phyloP scores from a whole-genome alignment of 106 monocot genomes.

The Chionographis japonica region DNA sequence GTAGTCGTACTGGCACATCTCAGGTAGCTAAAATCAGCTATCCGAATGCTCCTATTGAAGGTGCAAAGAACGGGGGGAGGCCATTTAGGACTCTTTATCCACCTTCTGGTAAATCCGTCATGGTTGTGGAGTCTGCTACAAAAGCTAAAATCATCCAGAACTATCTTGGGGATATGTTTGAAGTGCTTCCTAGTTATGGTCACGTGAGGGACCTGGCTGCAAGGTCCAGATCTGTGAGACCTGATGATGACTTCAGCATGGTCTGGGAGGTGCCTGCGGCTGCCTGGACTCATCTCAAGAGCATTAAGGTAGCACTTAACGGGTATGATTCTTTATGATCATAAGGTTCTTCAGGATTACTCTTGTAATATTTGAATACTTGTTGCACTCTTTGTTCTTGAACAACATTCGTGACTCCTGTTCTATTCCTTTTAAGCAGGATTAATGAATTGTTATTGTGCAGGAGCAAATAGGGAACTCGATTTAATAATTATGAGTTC shows the following conservation, averaged over 20 bases:
- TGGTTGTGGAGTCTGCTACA: slow-evolving; percentile 89
- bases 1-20: background rate
- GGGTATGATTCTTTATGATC: slow-evolving; percentile 38
- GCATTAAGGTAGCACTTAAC: slow-evolving; percentile 73
- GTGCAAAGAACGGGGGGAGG: slow-evolving; percentile 9
- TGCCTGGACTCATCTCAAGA: slow-evolving; percentile 96
- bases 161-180: slow-evolving; percentile 83
- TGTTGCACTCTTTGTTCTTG: too few species aligned
- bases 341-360: too few species aligned
- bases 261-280: slow-evolving; percentile 93
- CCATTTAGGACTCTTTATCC: slow-evolving; percentile 69
- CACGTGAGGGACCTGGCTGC: slow-evolving; percentile 96
- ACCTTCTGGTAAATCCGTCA: slow-evolving; percentile 76
- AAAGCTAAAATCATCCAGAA: slow-evolving; percentile 91
- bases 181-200: slow-evolving; percentile 89
- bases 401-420: too few species aligned
- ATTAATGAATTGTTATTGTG: too few species aligned
- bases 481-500: too few species aligned
- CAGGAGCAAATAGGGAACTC: too few species aligned
- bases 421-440: too few species aligned
- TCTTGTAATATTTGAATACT: too few species aligned
- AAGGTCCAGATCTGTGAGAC: slow-evolving; percentile 83
- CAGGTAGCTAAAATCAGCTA: background rate
- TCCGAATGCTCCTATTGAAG: slow-evolving; percentile 1
- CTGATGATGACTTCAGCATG: slow-evolving; percentile 97